Conservation (phyloP, 2,329 filamentous ascomycete genomes). For the Fusarium pseudonygamai region DNA sequence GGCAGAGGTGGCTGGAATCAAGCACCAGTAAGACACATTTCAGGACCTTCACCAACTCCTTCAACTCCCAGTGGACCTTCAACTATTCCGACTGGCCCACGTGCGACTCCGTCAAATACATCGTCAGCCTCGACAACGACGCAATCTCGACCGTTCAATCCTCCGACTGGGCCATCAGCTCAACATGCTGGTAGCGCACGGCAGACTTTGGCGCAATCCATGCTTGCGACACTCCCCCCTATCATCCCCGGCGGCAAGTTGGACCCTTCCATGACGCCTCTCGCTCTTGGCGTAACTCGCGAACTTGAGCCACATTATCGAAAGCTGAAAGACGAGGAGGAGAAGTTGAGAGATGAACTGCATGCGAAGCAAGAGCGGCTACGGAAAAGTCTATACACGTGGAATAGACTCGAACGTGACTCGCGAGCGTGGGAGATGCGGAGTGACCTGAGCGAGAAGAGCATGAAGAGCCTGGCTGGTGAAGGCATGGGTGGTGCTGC, state of each 20-base stretch:
- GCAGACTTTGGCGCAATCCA: conserved; percentile 61
- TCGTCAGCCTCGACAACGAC: conserved; percentile 52
- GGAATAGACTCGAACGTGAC: conserved; percentile 66
- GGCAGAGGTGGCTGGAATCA: conserved; percentile 58
- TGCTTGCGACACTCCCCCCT: conserved; percentile 61
- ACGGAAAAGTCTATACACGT: conserved; percentile 61
- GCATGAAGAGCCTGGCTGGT: conserved; percentile 65
- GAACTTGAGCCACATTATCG: conserved; percentile 65
- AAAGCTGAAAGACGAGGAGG: conserved; percentile 66
- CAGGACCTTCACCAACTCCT: conserved; percentile 51
- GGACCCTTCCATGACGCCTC: conserved; percentile 56
- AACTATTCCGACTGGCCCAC: conserved; percentile 60
- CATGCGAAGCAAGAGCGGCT: conserved; percentile 64
- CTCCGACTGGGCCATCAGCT: conserved; percentile 64
- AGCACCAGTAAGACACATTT: conserved; percentile 46
- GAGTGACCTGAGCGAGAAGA: conserved; percentile 65
- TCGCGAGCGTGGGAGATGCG: conserved; percentile 63
- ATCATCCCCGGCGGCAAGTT: conserved; percentile 65
- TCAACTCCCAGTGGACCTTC: conserved; percentile 53
- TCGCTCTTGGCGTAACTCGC: conserved; percentile 59
- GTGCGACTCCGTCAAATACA: conserved; percentile 47
- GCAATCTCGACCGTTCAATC: conserved; percentile 62
- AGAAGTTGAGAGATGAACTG: conserved; percentile 64
- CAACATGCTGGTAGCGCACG: conserved; percentile 50
- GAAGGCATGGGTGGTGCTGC: conserved; percentile 65